Percentiles rank a stretch among this genome's conserved stretches.
These are phyloP conservation scores for Marvania coccoides DNA, from an alignment of 139 green algal genomes.

Conservation along the genomic window DNA sequence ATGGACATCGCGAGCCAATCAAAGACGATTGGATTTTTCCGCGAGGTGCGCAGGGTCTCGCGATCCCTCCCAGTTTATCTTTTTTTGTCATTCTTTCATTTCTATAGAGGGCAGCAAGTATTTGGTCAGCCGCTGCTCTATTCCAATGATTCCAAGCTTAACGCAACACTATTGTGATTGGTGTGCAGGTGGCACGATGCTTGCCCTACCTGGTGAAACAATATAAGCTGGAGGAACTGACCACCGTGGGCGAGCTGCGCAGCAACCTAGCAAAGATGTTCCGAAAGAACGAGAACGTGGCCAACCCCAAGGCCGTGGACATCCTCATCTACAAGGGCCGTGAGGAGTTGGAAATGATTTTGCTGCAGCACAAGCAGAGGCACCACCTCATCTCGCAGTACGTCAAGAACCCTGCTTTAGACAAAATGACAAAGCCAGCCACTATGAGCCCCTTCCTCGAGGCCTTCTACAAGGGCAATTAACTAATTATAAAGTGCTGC, in stretches of 20 bases:
- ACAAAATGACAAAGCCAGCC: neutral
- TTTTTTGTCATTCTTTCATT: neutral
- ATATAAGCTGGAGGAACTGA: constrained; percentile 51
- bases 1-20: neutral
- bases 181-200: constrained; percentile 32
- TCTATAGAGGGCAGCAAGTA: neutral
- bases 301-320: constrained; percentile 54
- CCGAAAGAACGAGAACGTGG: constrained; percentile 21
- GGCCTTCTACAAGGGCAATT: constrained; percentile 34
- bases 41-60: constrained; percentile 9
- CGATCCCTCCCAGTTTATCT: neutral
- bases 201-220: constrained; percentile 39
- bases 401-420: constrained; percentile 18
- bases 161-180: neutral
- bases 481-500: no score
- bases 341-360: constrained; percentile 78
- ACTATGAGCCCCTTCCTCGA: constrained; percentile 31
- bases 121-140: neutral
- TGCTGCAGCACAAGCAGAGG: constrained; percentile 79
- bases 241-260: constrained; percentile 25
- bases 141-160: neutral
- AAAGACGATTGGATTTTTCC: constrained; percentile 21
- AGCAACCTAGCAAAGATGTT: constrained; percentile 38
- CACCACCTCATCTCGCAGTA: constrained; percentile 61
- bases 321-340: constrained; percentile 79